Evolutionary conservation across 1,284 basidiomycete species (phyloP).

Genomic region (Tylopilus sp.): DNA sequence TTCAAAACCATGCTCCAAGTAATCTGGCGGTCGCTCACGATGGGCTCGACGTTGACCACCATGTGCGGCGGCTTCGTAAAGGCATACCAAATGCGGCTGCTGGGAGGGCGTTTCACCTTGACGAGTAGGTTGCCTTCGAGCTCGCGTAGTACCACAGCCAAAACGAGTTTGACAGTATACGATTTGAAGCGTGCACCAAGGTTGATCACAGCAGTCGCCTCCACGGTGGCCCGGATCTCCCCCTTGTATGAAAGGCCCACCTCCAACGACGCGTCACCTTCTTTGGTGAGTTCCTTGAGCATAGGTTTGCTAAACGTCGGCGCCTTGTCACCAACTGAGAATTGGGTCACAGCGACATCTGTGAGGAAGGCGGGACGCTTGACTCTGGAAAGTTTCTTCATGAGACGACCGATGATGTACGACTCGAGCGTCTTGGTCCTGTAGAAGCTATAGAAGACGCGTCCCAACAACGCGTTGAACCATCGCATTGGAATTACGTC

Average conservation of each 20-base stretch:
- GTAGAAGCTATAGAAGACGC: constrained; percentile 91
- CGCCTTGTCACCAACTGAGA: constrained; percentile 81
- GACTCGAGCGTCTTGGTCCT: constrained; percentile 77
- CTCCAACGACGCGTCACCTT: constrained; percentile 90
- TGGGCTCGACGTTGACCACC: constrained; percentile 86
- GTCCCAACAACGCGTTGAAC: constrained; percentile 91
- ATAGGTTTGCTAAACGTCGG: constrained; percentile 92
- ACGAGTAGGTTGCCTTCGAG: constrained; percentile 89
- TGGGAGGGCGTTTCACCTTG: constrained; percentile 93
- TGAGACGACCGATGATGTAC: constrained; percentile 83
- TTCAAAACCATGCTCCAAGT: constrained; percentile 91
- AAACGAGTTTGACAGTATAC: constrained; percentile 84
- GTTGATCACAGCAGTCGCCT: constrained; percentile 84
- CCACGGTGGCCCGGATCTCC: constrained; percentile 84
- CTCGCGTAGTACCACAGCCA: constrained; percentile 83
- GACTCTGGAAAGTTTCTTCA: constrained; percentile 91
- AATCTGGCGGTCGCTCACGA: constrained; percentile 89
- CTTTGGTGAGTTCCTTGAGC: constrained; percentile 92
- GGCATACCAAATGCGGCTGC: constrained; percentile 95
- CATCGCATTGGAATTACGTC: constrained; percentile 96
- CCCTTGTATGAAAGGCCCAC: constrained; percentile 82
- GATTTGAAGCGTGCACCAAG: constrained; percentile 81
- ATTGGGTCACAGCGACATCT: constrained; percentile 84
- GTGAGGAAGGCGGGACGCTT: constrained; percentile 85
- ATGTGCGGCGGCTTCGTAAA: constrained; percentile 92